phyloP scores from a whole-genome alignment of 2,329 filamentous ascomycete genomes.

The Furcasterigmium furcatum region DNA sequence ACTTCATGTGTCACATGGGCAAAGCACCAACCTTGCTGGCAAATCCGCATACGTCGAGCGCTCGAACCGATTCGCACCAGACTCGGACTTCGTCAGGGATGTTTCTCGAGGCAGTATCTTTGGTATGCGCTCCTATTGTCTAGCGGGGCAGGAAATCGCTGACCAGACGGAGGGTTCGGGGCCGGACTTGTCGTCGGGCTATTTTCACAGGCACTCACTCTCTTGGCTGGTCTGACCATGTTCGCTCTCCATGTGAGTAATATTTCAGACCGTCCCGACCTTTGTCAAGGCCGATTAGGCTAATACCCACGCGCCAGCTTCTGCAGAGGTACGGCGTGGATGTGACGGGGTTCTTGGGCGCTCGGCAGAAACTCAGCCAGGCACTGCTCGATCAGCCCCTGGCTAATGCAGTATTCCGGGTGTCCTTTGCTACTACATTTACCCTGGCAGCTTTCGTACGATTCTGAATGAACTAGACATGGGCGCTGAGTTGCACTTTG shows the following conservation, averaged over 20 bases:
- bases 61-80: background rate
- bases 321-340: constrained; percentile 28
- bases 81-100: constrained; percentile 7
- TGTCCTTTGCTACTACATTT: constrained; percentile 69
- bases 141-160: background rate
- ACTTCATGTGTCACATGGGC: too few species aligned
- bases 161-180: constrained; percentile 48
- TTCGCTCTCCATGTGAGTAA: constrained; percentile 58
- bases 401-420: constrained; percentile 9
- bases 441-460: constrained; percentile 53
- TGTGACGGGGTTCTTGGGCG: constrained; percentile 21
- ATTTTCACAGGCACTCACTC: constrained; percentile 67
- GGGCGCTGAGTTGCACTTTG: too few species aligned
- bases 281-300: background rate
- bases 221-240: constrained; percentile 63
- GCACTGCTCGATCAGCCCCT: constrained; percentile 5
- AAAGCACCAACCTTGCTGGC: too few species aligned
- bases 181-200: constrained; percentile 63
- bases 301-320: constrained; percentile 17
- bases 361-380: constrained; percentile 25
- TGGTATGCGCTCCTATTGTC: background rate
- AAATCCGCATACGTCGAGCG: too few species aligned
- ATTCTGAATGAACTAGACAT: too few species aligned
- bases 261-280: background rate
- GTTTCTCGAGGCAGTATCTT: constrained; percentile 9